A percentile compares a stretch with the other conserved stretches of the same genome.
These are phyloP conservation scores for Aspergillus biplanus DNA, from an alignment of 495 filamentous ascomycete species.

Conservation along the genomic window DNA sequence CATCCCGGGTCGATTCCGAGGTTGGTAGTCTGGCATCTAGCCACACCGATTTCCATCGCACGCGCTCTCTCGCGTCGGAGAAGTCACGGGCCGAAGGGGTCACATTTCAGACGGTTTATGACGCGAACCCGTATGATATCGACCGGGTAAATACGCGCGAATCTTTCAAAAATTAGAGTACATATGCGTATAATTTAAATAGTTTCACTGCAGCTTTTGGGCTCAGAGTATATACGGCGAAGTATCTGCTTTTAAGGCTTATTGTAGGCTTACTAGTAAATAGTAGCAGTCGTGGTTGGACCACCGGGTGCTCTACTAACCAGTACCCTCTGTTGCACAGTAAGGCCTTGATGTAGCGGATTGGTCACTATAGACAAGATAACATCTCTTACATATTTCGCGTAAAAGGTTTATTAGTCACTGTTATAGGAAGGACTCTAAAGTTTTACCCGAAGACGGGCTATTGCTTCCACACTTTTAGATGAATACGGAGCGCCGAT, in stretches of 20 bases:
- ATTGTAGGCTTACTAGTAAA: background rate
- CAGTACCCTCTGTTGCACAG: too few relatives aligned
- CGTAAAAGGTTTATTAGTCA: too few relatives aligned
- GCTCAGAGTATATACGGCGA: background rate
- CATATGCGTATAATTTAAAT: background rate
- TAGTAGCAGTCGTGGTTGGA: too few relatives aligned
- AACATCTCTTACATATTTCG: too few relatives aligned
- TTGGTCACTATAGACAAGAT: too few relatives aligned
- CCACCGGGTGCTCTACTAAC: too few relatives aligned
- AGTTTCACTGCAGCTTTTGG: too few relatives aligned
- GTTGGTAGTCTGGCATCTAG: background rate
- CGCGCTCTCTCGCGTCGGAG: slow-evolving; percentile 11
- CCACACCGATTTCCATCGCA: background rate
- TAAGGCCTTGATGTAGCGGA: too few relatives aligned
- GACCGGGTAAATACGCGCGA: slow-evolving; percentile 26
- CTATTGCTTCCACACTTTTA: too few relatives aligned
- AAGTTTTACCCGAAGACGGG: too few relatives aligned
- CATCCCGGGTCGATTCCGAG: background rate
- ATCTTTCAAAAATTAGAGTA: slow-evolving; percentile 14
- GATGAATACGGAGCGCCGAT: too few relatives aligned
- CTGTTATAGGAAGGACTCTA: too few relatives aligned
- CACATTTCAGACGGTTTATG: slow-evolving; percentile 16
- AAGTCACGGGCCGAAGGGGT: slow-evolving; percentile 1
- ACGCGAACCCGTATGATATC: slow-evolving; percentile 26
- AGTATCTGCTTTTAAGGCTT: background rate